These are phyloP conservation scores for Parmales sp. DNA, from an alignment of 108 stramenopile species.

Conservation along the genomic window DNA sequence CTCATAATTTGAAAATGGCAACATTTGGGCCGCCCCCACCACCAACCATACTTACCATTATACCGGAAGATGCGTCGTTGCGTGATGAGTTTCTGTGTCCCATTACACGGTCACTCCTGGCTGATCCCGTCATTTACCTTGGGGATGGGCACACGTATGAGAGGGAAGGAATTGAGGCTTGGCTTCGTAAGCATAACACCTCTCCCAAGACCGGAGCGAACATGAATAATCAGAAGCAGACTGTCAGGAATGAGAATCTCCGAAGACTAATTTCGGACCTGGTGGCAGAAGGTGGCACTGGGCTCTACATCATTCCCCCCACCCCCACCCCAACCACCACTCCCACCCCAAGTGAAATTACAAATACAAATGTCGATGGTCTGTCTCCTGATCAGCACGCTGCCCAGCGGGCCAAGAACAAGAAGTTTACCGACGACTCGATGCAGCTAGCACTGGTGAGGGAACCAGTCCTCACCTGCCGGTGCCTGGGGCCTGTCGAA, in stretches of 20 bases:
- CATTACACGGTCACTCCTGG: conserved; percentile 36
- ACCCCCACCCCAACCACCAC: neutral
- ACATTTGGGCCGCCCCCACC: neutral
- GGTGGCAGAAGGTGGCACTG: conserved; percentile 20
- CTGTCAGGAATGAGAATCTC: conserved; percentile 29
- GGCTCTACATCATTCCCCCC: neutral
- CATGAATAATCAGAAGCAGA: neutral
- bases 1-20: neutral
- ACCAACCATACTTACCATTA: neutral
- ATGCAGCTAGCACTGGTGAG: neutral
- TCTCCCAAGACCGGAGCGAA: conserved; percentile 16
- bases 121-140: conserved; percentile 28
- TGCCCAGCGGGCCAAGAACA: conserved; percentile 15
- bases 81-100: conserved; percentile 44
- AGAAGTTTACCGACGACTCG: neutral
- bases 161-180: conserved; percentile 27
- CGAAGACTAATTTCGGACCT: conserved; percentile 34
- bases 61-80: conserved; percentile 15
- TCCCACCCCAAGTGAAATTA: neutral
- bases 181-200: conserved; percentile 10
- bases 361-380: neutral
- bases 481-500: conserved; percentile 38
- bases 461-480: conserved; percentile 9
- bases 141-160: conserved; percentile 45
- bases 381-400: neutral